phyloP scores from a whole-genome alignment of 345 rosid genomes.

The rapeseed (Brassica napus) region DNA sequence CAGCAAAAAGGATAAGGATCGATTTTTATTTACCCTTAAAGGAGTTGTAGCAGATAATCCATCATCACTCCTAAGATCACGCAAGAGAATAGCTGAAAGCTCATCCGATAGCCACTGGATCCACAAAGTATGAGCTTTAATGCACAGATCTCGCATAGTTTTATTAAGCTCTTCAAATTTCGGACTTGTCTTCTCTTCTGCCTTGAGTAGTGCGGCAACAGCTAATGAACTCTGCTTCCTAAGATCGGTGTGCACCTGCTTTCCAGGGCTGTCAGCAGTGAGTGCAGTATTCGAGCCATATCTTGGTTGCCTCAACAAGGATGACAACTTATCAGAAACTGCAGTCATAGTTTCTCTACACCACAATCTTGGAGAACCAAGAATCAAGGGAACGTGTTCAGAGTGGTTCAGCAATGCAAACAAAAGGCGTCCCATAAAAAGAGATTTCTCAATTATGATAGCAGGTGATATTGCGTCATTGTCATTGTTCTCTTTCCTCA shows the following conservation, averaged over 20 bases:
- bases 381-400: slow-evolving; percentile 73
- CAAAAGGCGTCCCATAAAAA: slow-evolving; percentile 88
- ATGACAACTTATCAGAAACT: slow-evolving; percentile 67
- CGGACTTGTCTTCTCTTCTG: slow-evolving; percentile 74
- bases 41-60: slow-evolving; percentile 75
- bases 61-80: slow-evolving; percentile 75
- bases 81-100: slow-evolving; percentile 73
- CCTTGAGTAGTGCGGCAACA: slow-evolving; percentile 79
- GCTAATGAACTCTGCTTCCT: slow-evolving; percentile 76
- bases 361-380: slow-evolving; percentile 98
- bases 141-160: slow-evolving; percentile 67
- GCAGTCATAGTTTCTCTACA: slow-evolving; percentile 59
- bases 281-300: slow-evolving; percentile 44
- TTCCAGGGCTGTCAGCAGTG: slow-evolving; percentile 59
- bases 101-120: slow-evolving; percentile 83
- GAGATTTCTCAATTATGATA: slow-evolving; percentile 77
- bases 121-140: slow-evolving; percentile 90
- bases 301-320: slow-evolving; percentile 64
- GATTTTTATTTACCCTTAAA: slow-evolving; percentile 57
- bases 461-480: slow-evolving; percentile 49
- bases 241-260: slow-evolving; percentile 51
- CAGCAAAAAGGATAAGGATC: slow-evolving; percentile 14
- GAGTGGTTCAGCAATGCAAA: slow-evolving; percentile 85
- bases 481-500: slow-evolving; percentile 48
- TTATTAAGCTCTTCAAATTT: slow-evolving; percentile 66